phyloP scores from a whole-genome alignment of 306 rosid genomes.

The Corylus americana region DNA sequence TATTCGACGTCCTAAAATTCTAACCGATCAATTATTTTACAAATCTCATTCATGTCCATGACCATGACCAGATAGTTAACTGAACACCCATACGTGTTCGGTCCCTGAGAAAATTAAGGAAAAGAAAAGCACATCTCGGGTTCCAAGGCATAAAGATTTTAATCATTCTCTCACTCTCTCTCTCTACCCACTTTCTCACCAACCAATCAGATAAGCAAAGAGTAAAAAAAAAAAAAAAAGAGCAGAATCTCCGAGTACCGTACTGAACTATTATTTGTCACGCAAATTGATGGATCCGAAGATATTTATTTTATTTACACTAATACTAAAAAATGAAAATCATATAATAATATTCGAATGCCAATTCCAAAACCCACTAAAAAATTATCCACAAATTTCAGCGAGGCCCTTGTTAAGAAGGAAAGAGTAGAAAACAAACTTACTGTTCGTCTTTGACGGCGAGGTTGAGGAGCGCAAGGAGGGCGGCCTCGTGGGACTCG shows the following conservation, averaged over 20 bases:
- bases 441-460: constrained; percentile 97
- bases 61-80: background rate
- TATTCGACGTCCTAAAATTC: background rate
- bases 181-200: constrained; percentile 8
- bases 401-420: background rate
- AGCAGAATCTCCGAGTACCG: constrained; percentile 25
- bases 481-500: constrained; percentile 70
- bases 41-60: background rate
- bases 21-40: background rate
- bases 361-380: constrained; percentile 12
- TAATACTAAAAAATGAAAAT: background rate
- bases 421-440: background rate
- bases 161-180: background rate
- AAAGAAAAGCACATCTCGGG: background rate
- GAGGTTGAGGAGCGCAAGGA: constrained; percentile 91
- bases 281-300: constrained; percentile 27
- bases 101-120: background rate
- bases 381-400: constrained; percentile 3
- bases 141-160: background rate
- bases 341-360: background rate
- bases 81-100: background rate
- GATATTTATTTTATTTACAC: background rate
- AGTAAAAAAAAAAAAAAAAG: background rate
- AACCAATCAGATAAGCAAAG: constrained; percentile 19
- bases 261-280: background rate